Percentiles rank a stretch among this genome's conserved stretches.
These are phyloP conservation scores for Andalucia godoyi DNA, from an alignment of 78 protist species.

Conservation along the genomic window DNA sequence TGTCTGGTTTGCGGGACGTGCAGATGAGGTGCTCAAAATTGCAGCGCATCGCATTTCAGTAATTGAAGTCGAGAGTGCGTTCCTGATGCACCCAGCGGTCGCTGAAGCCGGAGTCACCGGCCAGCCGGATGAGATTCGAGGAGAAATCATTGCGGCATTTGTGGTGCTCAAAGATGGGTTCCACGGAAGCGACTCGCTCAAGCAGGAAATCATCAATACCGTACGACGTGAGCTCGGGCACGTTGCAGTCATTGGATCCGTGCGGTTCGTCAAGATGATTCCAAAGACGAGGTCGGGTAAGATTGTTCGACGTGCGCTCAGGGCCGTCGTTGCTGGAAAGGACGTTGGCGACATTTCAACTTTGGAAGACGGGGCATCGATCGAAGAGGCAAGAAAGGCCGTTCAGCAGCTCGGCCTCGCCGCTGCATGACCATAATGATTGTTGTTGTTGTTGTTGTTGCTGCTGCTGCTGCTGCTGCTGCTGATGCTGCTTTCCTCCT, in stretches of 20 bases:
- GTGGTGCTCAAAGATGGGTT: constrained; percentile 38
- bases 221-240: constrained; percentile 26
- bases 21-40: constrained; percentile 80
- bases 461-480: too few relatives aligned
- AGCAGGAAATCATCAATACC: constrained; percentile 5
- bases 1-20: constrained; percentile 44
- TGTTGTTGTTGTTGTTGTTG: too few relatives aligned
- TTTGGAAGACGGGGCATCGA: background rate
- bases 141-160: constrained; percentile 61
- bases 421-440: too few relatives aligned
- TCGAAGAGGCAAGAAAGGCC: background rate
- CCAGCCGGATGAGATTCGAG: constrained; percentile 46
- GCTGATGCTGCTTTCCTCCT: too few relatives aligned
- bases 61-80: constrained; percentile 50
- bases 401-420: too few relatives aligned
- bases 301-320: constrained; percentile 37
- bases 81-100: constrained; percentile 15
- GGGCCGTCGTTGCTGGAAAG: constrained; percentile 42
- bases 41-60: constrained; percentile 73
- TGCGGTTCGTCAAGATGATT: constrained; percentile 27
- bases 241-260: constrained; percentile 37
- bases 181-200: background rate
- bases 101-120: constrained; percentile 76
- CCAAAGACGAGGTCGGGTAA: constrained; percentile 74
- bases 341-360: background rate